These are phyloP conservation scores for Herpetomonas tarakana DNA, from an alignment of 208 protist genomes.

Conservation along the genomic window DNA sequence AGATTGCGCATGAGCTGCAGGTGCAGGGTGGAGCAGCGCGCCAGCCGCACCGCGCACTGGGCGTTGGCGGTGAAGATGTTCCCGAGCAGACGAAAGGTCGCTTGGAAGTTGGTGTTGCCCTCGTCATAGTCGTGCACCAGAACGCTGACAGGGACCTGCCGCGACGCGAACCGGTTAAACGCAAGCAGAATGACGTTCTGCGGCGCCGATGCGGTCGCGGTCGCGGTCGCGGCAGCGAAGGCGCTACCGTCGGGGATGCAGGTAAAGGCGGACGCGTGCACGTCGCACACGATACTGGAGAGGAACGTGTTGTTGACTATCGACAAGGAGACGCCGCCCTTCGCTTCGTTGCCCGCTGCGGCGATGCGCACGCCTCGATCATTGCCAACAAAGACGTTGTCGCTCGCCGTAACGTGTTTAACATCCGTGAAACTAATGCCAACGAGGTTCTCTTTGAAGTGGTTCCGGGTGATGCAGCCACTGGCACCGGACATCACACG, in stretches of 20 bases:
- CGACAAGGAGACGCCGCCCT: neutral
- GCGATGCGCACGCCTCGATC: constrained; percentile 9
- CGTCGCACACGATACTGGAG: constrained; percentile 13
- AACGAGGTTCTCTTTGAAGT: constrained; percentile 21
- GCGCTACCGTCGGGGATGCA: neutral
- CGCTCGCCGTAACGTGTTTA: constrained; percentile 7
- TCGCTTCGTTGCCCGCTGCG: neutral
- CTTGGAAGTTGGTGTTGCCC: neutral
- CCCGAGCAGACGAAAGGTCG: constrained; percentile 16
- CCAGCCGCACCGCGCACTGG: constrained; percentile 14
- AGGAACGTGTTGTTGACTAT: constrained; percentile 26
- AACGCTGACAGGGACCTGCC: constrained; percentile 9
- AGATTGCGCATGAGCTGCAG: constrained; percentile 15
- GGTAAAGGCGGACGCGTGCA: constrained; percentile 10
- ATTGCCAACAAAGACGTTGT: constrained; percentile 33
- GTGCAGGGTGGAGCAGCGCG: neutral
- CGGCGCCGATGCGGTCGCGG: neutral
- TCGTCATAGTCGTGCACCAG: neutral
- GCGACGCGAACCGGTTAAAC: constrained; percentile 32
- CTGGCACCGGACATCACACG: constrained; percentile 16
- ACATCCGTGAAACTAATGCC: constrained; percentile 18
- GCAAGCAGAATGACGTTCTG: constrained; percentile 19
- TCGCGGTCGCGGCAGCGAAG: neutral
- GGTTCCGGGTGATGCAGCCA: constrained; percentile 29
- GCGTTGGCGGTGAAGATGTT: constrained; percentile 22